phyloP scores from a whole-genome alignment of 2,329 filamentous ascomycete species.

The Penicillium glabrum region DNA sequence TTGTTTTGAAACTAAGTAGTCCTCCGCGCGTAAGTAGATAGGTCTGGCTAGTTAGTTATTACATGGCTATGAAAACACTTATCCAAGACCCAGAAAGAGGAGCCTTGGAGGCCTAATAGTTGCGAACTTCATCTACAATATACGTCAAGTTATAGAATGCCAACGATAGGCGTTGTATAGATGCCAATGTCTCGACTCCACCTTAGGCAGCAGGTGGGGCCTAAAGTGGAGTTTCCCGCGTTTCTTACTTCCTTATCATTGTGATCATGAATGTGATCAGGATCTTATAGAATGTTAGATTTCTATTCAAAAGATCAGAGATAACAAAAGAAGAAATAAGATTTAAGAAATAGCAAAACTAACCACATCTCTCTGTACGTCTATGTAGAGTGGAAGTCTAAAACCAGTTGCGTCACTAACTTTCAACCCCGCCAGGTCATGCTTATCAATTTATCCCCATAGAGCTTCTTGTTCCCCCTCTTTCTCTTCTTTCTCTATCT shows the following conservation, averaged over 20 bases:
- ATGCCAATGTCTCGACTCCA: background rate
- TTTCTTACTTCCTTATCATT: background rate
- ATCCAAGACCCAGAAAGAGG: no score
- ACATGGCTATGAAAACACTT: no score
- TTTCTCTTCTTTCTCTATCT: background rate
- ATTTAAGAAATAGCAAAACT: no score
- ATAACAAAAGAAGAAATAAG: background rate
- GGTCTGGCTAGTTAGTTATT: no score
- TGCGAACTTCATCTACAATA: no score
- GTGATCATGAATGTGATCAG: background rate
- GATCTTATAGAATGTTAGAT: background rate
- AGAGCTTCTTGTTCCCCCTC: background rate
- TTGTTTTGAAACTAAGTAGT: no score
- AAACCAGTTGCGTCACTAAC: background rate
- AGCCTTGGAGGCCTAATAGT: no score
- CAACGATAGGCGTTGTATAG: no score
- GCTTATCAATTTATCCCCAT: conserved; percentile 1
- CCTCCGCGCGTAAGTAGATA: no score
- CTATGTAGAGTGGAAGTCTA: background rate
- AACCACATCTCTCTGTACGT: no score
- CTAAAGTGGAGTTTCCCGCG: conserved; percentile 1
- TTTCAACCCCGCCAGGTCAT: background rate
- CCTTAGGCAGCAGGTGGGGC: conserved; percentile 3
- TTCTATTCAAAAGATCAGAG: background rate
- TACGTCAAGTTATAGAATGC: no score